Percentiles rank a stretch among this genome's conserved stretches.
Conservation (phyloP, 75 land plant genomes). For the Selaginella moellendorffii region DNA sequence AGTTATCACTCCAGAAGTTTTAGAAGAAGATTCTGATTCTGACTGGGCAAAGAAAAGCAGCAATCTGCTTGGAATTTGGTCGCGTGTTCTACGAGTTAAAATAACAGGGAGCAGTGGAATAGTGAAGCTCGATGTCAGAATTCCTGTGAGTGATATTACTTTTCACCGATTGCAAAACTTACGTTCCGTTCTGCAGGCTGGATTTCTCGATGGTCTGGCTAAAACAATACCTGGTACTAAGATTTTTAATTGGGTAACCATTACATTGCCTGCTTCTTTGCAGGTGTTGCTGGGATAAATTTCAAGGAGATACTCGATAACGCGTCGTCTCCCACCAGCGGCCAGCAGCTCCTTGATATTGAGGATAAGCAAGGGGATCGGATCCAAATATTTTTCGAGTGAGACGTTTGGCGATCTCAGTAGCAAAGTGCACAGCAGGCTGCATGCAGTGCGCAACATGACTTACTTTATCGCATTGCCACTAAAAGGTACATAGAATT, state of each 20-base stretch:
- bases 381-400: constrained; percentile 73
- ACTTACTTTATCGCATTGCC: too few relatives aligned
- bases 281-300: constrained; percentile 74
- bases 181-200: constrained; percentile 75
- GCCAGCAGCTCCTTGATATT: constrained; percentile 55
- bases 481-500: too few relatives aligned
- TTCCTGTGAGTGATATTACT: constrained; percentile 51
- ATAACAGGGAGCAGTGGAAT: constrained; percentile 71
- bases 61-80: constrained; percentile 58
- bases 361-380: constrained; percentile 65
- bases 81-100: constrained; percentile 61
- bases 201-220: constrained; percentile 78
- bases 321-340: constrained; percentile 40
- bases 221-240: constrained; percentile 67
- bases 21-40: constrained; percentile 22
- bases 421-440: too few relatives aligned
- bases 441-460: too few relatives aligned
- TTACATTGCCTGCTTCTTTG: not conserved
- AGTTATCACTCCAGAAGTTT: constrained; percentile 44
- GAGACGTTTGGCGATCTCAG: constrained; percentile 46
- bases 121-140: constrained; percentile 70
- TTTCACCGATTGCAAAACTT: not conserved
- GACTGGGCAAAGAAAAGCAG: constrained; percentile 15
- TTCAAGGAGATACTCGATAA: constrained; percentile 50
- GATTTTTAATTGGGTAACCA: not conserved